Conservation (phyloP, 352 stramenopile genomes). For the Globisporangium parvum region DNA sequence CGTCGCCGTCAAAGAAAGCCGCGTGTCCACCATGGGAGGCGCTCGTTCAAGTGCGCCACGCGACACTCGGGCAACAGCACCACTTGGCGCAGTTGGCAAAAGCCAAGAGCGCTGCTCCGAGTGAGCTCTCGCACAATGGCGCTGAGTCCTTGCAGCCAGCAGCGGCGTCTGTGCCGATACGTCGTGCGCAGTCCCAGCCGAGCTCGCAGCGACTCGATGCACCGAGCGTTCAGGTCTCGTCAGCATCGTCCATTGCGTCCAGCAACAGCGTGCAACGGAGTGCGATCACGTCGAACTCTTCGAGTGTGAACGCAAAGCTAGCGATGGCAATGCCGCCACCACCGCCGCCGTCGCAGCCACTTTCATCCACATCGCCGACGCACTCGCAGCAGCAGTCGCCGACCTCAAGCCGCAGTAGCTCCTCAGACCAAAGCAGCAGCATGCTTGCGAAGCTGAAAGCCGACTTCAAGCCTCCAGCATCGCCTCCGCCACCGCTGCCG, state of each 20-base stretch:
- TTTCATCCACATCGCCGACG: neutral
- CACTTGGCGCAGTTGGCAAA: conserved; percentile 7
- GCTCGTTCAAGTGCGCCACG: conserved; percentile 68
- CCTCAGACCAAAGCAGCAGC: neutral
- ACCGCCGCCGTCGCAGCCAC: neutral
- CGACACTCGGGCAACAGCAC: conserved; percentile 23
- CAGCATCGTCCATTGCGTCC: neutral
- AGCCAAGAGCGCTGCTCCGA: conserved; percentile 1
- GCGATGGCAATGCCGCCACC: conserved; percentile 1
- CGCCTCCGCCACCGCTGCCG: conserved; percentile 5
- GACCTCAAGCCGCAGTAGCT: conserved; percentile 7
- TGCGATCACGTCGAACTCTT: neutral
- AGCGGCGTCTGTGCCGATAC: neutral
- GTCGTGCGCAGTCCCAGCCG: conserved; percentile 9
- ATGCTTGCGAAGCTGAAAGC: conserved; percentile 4
- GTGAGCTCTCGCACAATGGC: neutral
- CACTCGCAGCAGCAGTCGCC: conserved; percentile 9
- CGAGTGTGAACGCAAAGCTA: neutral
- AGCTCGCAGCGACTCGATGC: neutral
- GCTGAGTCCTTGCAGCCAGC: no score
- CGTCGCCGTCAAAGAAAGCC: conserved; percentile 63
- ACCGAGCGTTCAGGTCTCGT: neutral
- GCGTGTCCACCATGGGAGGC: conserved; percentile 67
- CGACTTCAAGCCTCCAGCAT: conserved; percentile 9
- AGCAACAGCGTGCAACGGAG: conserved; percentile 2